Evolutionary conservation across 1,284 basidiomycete genomes (phyloP), one percentile per base, ranked within the genome.

Genomic region (Vanrija humicola): DNA sequence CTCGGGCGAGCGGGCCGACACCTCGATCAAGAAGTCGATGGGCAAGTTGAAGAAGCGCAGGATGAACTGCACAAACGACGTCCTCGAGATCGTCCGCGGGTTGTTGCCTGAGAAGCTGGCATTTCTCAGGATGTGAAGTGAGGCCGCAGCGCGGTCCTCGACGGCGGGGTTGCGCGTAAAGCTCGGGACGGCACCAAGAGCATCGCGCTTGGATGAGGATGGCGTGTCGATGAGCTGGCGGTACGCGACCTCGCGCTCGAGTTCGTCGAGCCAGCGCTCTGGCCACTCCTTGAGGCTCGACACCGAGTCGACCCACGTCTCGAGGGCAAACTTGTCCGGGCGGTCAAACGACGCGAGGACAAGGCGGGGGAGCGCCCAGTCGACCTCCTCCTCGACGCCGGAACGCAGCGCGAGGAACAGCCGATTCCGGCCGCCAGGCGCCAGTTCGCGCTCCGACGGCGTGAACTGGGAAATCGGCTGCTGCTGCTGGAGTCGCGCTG

Each of bases 351-450:
- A 62, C 12, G 64, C 73, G 7, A 68, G 57, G 1, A 74, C 67
- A 15, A 75, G 60, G 28, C 64, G 59, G 3, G 73, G 73, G 5
- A 75, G 65, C 7, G 73, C 72, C 57, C 63, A 74, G 49, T 75
- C 73, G 44, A 75, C 64, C 51, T 75, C 73, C 39, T 58, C 55
- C 6, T 64, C 62, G 34, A 75, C 56, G 21, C 58, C 61, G 7
- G 68, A 71, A 9, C 66, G 59, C 1, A 75, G 54, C 3, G 68
- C 55, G 25, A 75, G 66, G 56, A 72, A 66, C 4, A 75, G 61
- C 0, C 68, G 55, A 55, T 73, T 73, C 21, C 56, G 52, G 6
- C 67, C 56, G 8, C 67, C 68, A 0, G 61, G 52, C 8, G 59
- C 52, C 14, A 75, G 62, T 38, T 73, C 68, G 23, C 43, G 39